These are phyloP conservation scores for Monosporascus ibericus DNA, from an alignment of 2,329 filamentous ascomycete genomes.

Conservation along the genomic window DNA sequence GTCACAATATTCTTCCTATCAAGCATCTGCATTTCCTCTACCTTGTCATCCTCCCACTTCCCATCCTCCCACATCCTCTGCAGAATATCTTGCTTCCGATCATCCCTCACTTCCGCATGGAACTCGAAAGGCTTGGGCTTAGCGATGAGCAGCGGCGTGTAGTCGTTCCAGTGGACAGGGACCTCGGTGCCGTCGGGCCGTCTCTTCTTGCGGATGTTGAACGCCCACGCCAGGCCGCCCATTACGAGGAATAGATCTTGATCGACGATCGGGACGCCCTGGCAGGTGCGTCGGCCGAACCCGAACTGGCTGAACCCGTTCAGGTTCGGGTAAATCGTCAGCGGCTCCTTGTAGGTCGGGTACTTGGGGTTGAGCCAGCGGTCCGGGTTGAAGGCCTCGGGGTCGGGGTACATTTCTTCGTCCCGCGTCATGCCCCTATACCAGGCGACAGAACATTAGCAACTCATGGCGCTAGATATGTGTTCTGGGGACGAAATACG, in stretches of 20 bases:
- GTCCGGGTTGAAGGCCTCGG: slow-evolving; percentile 33
- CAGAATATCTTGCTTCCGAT: slow-evolving; percentile 19
- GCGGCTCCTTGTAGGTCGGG: slow-evolving; percentile 34
- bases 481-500: neutral
- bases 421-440: slow-evolving; percentile 40
- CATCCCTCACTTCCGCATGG: slow-evolving; percentile 25
- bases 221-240: slow-evolving; percentile 32
- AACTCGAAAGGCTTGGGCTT: slow-evolving; percentile 35
- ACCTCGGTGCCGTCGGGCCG: slow-evolving; percentile 21
- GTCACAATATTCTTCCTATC: too few species aligned
- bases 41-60: slow-evolving; percentile 27
- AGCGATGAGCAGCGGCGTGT: slow-evolving; percentile 37
- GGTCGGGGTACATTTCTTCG: slow-evolving; percentile 30
- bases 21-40: slow-evolving; percentile 8
- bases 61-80: slow-evolving; percentile 29
- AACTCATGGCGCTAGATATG: slow-evolving; percentile 3
- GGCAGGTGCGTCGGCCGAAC: slow-evolving; percentile 45
- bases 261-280: slow-evolving; percentile 35
- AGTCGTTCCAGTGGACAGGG: slow-evolving; percentile 38
- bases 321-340: slow-evolving; percentile 32
- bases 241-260: slow-evolving; percentile 34
- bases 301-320: slow-evolving; percentile 42
- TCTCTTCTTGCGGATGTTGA: slow-evolving; percentile 25
- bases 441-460: slow-evolving; percentile 27
- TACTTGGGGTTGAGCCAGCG: slow-evolving; percentile 31